A percentile compares a stretch with the other conserved stretches of the same genome.
These are phyloP conservation scores for Kodamaea ohmeri DNA, from an alignment of 1,139 yeast genomes.

Conservation along the genomic window DNA sequence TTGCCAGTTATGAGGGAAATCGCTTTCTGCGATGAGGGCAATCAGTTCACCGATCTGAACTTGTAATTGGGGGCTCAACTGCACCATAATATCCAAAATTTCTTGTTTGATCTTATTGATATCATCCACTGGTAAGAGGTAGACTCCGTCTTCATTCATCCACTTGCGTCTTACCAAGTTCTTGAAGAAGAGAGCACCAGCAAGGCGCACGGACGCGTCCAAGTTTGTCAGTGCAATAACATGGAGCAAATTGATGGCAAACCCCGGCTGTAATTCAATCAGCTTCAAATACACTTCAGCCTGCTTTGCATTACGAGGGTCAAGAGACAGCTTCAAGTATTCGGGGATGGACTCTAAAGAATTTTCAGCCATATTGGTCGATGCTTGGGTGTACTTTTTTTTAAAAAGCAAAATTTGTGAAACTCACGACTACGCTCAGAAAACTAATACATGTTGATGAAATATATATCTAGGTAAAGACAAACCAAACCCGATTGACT, in stretches of 20 bases:
- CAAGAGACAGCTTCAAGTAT: constrained; percentile 48
- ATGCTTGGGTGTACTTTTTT: constrained; percentile 2
- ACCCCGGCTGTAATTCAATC: constrained; percentile 67
- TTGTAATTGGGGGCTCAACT: constrained; percentile 71
- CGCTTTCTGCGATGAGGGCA: constrained; percentile 90
- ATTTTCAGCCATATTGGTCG: constrained; percentile 17
- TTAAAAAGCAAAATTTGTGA: constrained; percentile 3
- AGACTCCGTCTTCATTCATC: constrained; percentile 86
- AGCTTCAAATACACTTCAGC: constrained; percentile 60
- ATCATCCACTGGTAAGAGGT: constrained; percentile 60
- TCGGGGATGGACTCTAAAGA: constrained; percentile 43
- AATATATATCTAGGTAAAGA: constrained; percentile 4
- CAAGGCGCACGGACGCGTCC: constrained; percentile 63
- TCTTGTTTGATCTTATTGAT: constrained; percentile 68
- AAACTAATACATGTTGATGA: constrained; percentile 1
- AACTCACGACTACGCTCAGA: background rate
- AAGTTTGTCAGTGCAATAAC: constrained; percentile 66
- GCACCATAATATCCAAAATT: constrained; percentile 79
- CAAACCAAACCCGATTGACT: too few relatives aligned
- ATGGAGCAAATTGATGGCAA: constrained; percentile 70
- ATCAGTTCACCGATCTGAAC: constrained; percentile 92
- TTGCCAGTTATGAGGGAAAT: constrained; percentile 90
- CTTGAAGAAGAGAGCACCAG: constrained; percentile 89
- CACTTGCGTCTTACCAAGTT: constrained; percentile 81
- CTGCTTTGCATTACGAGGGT: constrained; percentile 52